Conservation (phyloP, 192 early-diverging fungal species). For the Geranomyces michiganensis region DNA sequence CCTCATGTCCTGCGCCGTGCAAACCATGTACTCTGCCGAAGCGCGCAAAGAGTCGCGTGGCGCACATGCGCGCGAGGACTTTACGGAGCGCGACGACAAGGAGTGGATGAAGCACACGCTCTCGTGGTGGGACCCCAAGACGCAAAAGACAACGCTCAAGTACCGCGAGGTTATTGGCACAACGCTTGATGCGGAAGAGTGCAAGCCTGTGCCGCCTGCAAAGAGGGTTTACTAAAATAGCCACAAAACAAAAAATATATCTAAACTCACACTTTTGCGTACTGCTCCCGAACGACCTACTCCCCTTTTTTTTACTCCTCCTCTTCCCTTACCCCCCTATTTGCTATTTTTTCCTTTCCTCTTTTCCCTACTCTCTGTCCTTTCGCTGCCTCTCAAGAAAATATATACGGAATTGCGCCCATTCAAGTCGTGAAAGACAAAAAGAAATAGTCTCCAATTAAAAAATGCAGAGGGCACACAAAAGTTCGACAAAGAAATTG, state of each 20-base stretch:
- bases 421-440: no score
- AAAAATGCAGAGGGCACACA: no score
- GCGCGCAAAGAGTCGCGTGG: slow-evolving; percentile 97
- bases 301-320: no score
- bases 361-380: no score
- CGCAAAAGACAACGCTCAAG: slow-evolving; percentile 71
- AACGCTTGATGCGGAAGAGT: slow-evolving; percentile 93
- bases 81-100: slow-evolving; percentile 80
- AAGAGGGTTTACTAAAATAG: slow-evolving; percentile 76
- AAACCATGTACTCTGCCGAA: slow-evolving; percentile 82
- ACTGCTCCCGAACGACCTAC: no score
- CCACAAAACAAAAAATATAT: slow-evolving; percentile 2
- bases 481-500: no score
- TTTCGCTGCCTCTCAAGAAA: no score
- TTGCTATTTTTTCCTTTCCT: no score
- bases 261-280: no score
- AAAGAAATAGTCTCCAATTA: no score
- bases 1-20: slow-evolving; percentile 90
- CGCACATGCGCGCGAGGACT: slow-evolving; percentile 98
- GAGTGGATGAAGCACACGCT: slow-evolving; percentile 99
- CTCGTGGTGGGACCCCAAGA: slow-evolving; percentile 86
- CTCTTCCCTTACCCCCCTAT: no score
- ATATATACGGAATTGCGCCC: no score
- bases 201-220: slow-evolving; percentile 85
- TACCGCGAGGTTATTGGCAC: slow-evolving; percentile 81